phyloP scores from a whole-genome alignment of 2,329 filamentous ascomycete species.

The Fusarium scirpi region DNA sequence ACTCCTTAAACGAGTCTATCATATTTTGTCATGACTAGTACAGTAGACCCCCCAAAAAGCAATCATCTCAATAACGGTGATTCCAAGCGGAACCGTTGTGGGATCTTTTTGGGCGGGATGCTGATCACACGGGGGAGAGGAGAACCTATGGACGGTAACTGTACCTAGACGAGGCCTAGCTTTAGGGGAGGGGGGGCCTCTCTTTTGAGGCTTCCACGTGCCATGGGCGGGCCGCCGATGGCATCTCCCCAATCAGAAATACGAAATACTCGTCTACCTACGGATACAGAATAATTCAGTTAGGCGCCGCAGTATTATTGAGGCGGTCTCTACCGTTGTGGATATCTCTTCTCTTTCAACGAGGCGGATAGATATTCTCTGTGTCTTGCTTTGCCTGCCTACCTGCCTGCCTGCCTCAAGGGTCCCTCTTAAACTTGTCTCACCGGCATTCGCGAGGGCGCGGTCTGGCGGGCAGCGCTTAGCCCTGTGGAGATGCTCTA shows the following conservation, averaged over 20 bases:
- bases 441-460: conserved; percentile 28
- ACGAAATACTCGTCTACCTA: neutral
- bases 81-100: conserved; percentile 23
- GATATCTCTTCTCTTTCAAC: neutral
- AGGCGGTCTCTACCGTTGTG: conserved; percentile 9
- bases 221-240: conserved; percentile 38
- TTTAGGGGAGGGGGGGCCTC: neutral
- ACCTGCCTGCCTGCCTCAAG: neutral
- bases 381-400: neutral
- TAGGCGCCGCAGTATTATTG: neutral
- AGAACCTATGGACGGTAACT: neutral
- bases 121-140: conserved; percentile 36
- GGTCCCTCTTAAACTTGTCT: neutral
- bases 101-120: conserved; percentile 24
- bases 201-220: conserved; percentile 3
- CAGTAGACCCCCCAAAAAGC: neutral
- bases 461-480: conserved; percentile 30
- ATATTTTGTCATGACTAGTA: conserved; percentile 15
- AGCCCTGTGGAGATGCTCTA: neutral
- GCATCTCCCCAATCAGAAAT: conserved; percentile 32
- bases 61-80: conserved; percentile 20
- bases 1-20: neutral
- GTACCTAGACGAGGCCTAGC: neutral
- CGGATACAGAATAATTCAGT: neutral
- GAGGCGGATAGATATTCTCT: conserved; percentile 6